These are phyloP conservation scores for Goffeauzyma gilvescens DNA, from an alignment of 768 basidiomycete species.

Conservation along the genomic window DNA sequence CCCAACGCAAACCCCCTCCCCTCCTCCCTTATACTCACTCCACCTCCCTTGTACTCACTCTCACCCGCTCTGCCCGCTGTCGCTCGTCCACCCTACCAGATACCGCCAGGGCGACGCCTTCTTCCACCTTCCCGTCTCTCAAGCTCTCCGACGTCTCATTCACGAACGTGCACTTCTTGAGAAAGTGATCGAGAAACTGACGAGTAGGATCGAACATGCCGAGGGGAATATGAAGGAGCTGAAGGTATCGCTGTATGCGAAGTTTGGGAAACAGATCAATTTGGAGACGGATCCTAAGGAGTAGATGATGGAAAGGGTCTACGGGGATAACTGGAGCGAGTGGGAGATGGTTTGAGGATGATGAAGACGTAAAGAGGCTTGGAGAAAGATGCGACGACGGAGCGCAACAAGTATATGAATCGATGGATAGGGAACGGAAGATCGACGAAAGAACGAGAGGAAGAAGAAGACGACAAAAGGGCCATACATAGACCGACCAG, in stretches of 20 bases:
- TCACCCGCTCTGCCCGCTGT: background rate
- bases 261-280: constrained; percentile 84
- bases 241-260: constrained; percentile 42
- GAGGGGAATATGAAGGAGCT: constrained; percentile 31
- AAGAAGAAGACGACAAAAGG: no score
- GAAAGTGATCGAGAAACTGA: constrained; percentile 18
- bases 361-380: no score
- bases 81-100: constrained; percentile 33
- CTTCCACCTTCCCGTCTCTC: constrained; percentile 51
- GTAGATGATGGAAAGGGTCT: no score
- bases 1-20: no score
- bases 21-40: background rate
- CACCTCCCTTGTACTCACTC: background rate
- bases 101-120: constrained; percentile 84
- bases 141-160: constrained; percentile 37
- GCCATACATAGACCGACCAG: no score
- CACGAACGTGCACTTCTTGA: constrained; percentile 22
- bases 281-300: constrained; percentile 42
- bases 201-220: constrained; percentile 24
- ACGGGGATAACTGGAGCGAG: no score
- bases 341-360: no score
- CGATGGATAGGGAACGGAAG: no score
- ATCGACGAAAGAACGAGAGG: no score
- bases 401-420: no score
- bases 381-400: no score